Percentiles rank a stretch among this genome's conserved stretches.
Conservation (phyloP, 208 protist genomes). For the Kentomonas sorsogonicus region DNA sequence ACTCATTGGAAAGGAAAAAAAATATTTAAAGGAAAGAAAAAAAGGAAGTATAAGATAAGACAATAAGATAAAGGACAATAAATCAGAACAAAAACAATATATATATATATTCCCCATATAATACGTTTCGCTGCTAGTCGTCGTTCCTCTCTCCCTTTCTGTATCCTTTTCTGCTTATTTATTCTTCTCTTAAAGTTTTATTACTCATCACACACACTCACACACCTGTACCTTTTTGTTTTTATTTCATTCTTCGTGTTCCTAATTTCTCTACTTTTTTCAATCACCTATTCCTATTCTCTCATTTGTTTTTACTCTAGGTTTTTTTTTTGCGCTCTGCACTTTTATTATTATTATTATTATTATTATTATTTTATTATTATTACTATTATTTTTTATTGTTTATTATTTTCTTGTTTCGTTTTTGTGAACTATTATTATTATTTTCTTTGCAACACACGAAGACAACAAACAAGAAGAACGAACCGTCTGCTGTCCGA, state of each 20-base stretch:
- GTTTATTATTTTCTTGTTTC: constrained; percentile 2
- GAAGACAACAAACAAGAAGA: not conserved
- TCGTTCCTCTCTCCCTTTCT: no score
- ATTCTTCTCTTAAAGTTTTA: no score
- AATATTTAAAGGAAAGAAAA: constrained; percentile 6
- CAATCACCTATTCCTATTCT: no score
- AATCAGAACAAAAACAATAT: constrained; percentile 6
- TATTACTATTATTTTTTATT: not conserved
- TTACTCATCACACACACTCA: no score
- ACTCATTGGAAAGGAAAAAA: constrained; percentile 2
- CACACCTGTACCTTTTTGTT: constrained; percentile 4
- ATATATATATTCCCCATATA: no score
- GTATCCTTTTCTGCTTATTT: no score
- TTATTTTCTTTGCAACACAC: not conserved
- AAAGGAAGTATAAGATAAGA: constrained; percentile 5
- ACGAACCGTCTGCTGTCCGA: not conserved
- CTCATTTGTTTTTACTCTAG: constrained; percentile 4
- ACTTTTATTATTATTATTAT: constrained; percentile 2
- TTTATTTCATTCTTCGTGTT: not conserved
- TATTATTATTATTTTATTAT: constrained; percentile 3
- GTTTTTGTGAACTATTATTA: not conserved
- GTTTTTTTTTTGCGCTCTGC: constrained; percentile 6
- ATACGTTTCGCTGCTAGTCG: no score
- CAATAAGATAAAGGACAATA: constrained; percentile 6
- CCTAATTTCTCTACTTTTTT: no score